Evolutionary conservation across 176 grass and related monocot genomes (phyloP).

Genomic region (Phragmites australis): DNA sequence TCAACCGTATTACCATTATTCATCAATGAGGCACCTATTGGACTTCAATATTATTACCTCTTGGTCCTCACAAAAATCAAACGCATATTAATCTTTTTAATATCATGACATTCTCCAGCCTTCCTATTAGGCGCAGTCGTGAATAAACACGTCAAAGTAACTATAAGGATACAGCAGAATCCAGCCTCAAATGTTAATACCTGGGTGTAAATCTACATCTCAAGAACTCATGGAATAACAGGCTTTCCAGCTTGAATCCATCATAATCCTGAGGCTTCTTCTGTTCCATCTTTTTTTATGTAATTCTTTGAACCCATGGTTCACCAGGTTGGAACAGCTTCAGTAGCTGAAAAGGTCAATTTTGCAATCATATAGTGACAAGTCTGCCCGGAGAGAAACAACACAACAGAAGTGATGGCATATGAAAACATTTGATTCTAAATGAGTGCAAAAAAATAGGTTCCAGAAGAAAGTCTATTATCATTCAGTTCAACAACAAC

Average conservation of each 20-base stretch:
- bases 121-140: background rate
- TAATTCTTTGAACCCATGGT: conserved; percentile 41
- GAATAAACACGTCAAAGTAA: background rate
- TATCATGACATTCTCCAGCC: background rate
- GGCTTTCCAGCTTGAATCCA: conserved; percentile 11
- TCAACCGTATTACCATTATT: too few species aligned
- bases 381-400: background rate
- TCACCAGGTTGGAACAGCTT: conserved; percentile 40
- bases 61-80: background rate
- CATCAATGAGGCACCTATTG: too few species aligned
- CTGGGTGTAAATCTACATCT: conserved; percentile 57
- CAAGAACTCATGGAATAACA: conserved; percentile 57
- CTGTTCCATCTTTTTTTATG: background rate
- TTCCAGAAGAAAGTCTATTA: too few species aligned
- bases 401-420: too few species aligned
- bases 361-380: background rate
- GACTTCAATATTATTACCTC: background rate
- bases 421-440: too few species aligned
- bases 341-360: conserved; percentile 49
- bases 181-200: conserved; percentile 26
- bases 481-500: too few species aligned
- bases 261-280: conserved; percentile 19
- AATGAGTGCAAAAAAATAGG: too few species aligned
- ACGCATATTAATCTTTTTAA: background rate
- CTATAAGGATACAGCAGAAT: background rate